Percentiles rank a stretch among this genome's conserved stretches.
Conservation (phyloP, 2,329 filamentous ascomycete species). For the Cladosporium sp. region DNA sequence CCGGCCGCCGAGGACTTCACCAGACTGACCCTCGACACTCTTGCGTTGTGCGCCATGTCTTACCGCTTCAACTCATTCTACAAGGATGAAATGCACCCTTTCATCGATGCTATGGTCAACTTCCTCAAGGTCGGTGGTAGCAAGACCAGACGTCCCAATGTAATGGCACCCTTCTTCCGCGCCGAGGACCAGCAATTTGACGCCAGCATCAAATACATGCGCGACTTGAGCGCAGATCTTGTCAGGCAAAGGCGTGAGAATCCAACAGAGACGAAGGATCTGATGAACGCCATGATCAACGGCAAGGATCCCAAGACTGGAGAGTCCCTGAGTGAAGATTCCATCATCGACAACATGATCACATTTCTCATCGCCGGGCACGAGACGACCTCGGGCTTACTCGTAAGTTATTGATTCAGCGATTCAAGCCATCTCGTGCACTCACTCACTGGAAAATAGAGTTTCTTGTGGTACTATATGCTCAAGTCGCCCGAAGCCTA, state of each 20-base stretch:
- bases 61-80: conserved; percentile 73
- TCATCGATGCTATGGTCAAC: conserved; percentile 61
- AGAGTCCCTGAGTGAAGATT: conserved; percentile 55
- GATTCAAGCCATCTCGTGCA: background rate
- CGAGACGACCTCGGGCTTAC: conserved; percentile 62
- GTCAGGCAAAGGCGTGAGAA: conserved; percentile 52
- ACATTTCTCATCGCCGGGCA: conserved; percentile 67
- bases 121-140: conserved; percentile 51
- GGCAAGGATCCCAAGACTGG: conserved; percentile 63
- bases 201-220: conserved; percentile 50
- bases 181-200: conserved; percentile 42
- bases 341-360: conserved; percentile 60
- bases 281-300: conserved; percentile 64
- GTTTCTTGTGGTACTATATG: conserved; percentile 58
- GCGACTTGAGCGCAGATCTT: conserved; percentile 53
- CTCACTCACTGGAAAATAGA: background rate
- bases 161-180: conserved; percentile 34
- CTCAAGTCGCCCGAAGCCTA: conserved; percentile 57
- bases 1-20: conserved; percentile 62
- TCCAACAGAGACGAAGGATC: conserved; percentile 55
- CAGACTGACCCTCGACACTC: conserved; percentile 64
- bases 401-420: conserved; percentile 36
- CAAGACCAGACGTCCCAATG: conserved; percentile 45
- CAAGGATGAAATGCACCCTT: conserved; percentile 61
- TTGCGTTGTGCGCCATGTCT: conserved; percentile 65